Evolutionary conservation across 2,329 filamentous ascomycete species (phyloP), one percentile per base, ranked within the genome.

Genomic region (Pestalotiopsis sp.): DNA sequence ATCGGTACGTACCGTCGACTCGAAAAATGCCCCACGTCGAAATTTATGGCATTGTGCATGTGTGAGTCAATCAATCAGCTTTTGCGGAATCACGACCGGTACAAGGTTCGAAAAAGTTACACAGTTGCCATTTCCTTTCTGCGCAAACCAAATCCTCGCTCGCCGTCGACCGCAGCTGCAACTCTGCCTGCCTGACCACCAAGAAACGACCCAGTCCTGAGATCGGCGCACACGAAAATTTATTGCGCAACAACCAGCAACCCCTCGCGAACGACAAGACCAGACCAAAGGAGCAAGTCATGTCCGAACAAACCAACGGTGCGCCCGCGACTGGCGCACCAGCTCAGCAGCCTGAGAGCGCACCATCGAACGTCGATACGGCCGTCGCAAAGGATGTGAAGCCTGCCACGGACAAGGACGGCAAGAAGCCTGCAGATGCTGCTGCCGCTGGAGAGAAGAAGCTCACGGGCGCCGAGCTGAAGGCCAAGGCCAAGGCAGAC

Each of bases 401-500:
- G 69, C 75, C 17, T 41, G 65, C 65, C 41, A n/a, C 65, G 17
- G 38, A 73, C 41, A 72, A 71, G 52, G 52, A 74, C n/a, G 74
- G 75, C 62, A 56, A 39, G 27, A 73, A 77, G 20, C 70, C 69
- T 23, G 67, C 70, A 20, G 71, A 73, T 66, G 66, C 76, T 4
- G 4, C 59, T 4, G 4, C 59, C 4, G 67, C 78, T 4, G 79
- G 80, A 17, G 73, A 79, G 23, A 75, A 80, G 74, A 92, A 93
- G 78, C 83, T 93, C 39, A 90, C 92, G 1, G 87, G 87, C 45
- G 94, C 93, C 23, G 92, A 97, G 80, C 78, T 97, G 76, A 98
- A 98, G 83, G 95, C 95, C 76, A 91, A 90, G 78, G 92, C 92
- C 70, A 95, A 97, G 80, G 95, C 93, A 39, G 95, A 98, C 79